Conservation (phyloP, 2,329 filamentous ascomycete species). For the Alternaria angustiovoidea region DNA sequence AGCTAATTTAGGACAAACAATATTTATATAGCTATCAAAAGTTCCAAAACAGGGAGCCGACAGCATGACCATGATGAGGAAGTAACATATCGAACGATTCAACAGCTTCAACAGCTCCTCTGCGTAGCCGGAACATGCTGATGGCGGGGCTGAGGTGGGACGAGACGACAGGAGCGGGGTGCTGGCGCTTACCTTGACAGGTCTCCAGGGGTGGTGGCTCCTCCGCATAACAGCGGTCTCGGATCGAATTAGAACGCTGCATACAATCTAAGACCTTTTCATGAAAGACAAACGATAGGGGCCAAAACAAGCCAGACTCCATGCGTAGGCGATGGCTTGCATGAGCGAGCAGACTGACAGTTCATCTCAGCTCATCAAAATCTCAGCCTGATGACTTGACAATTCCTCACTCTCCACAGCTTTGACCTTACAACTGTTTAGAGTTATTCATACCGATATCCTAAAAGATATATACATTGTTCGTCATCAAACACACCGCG, state of each 20-base stretch:
- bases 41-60: rapidly evolving
- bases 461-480: rapidly evolving
- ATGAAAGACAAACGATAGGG: neutral
- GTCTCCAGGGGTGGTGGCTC: neutral
- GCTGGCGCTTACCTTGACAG: neutral
- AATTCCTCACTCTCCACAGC: too few relatives aligned
- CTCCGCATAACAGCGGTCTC: neutral
- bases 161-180: constrained; percentile 2
- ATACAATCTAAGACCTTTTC: neutral
- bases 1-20: rapidly evolving
- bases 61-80: neutral
- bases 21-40: neutral
- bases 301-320: neutral
- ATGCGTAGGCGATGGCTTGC: neutral
- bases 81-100: too few relatives aligned
- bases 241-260: neutral
- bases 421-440: too few relatives aligned
- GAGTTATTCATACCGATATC: too few relatives aligned
- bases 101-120: neutral
- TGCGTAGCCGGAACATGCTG: neutral
- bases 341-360: neutral
- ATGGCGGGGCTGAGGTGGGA: constrained; percentile 6
- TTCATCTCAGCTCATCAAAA: neutral
- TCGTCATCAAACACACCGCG: neutral
- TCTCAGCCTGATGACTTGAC: too few relatives aligned